Conservation (phyloP, 495 filamentous ascomycete species). For the Podospora tetraspora region DNA sequence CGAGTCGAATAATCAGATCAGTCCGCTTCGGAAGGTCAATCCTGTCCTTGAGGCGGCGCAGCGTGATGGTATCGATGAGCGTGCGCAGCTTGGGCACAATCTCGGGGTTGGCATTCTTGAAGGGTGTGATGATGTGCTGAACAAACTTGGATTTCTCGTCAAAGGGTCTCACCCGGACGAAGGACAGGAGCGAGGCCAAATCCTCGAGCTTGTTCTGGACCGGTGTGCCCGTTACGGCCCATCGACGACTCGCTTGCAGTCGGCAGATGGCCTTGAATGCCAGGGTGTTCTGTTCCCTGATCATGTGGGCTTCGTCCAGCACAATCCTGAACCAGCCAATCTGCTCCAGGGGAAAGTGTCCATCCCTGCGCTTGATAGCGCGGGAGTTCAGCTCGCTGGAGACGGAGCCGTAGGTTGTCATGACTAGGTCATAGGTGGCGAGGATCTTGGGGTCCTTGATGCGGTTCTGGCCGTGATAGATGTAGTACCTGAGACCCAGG, state of each 20-base stretch:
- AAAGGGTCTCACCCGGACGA: conserved; percentile 81
- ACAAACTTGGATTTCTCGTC: conserved; percentile 68
- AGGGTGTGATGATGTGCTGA: conserved; percentile 73
- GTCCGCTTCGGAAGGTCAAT: conserved; percentile 72
- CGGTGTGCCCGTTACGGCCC: conserved; percentile 92
- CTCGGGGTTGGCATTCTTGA: conserved; percentile 73
- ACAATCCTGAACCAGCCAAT: conserved; percentile 94
- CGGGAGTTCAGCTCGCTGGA: conserved; percentile 66
- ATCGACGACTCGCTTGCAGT: conserved; percentile 76
- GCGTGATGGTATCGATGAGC: conserved; percentile 86
- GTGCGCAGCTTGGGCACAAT: conserved; percentile 79
- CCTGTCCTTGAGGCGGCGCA: conserved; percentile 87
- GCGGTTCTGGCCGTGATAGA: conserved; percentile 79
- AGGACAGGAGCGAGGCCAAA: conserved; percentile 82
- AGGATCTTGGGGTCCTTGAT: conserved; percentile 62
- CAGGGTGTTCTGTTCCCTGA: conserved; percentile 74
- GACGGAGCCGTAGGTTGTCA: conserved; percentile 89
- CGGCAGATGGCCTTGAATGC: conserved; percentile 79
- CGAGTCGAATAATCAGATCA: conserved; percentile 63
- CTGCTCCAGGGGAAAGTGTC: conserved; percentile 60
- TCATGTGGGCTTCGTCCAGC: conserved; percentile 91
- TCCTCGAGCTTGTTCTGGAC: conserved; percentile 92
- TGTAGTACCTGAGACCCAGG: conserved; percentile 57
- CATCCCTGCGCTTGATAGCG: conserved; percentile 48
- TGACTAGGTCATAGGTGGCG: conserved; percentile 70